Percentiles rank a stretch among this genome's conserved stretches.
These are phyloP conservation scores for Trypanosoma theileri DNA, from an alignment of 208 protist species.

Conservation along the genomic window DNA sequence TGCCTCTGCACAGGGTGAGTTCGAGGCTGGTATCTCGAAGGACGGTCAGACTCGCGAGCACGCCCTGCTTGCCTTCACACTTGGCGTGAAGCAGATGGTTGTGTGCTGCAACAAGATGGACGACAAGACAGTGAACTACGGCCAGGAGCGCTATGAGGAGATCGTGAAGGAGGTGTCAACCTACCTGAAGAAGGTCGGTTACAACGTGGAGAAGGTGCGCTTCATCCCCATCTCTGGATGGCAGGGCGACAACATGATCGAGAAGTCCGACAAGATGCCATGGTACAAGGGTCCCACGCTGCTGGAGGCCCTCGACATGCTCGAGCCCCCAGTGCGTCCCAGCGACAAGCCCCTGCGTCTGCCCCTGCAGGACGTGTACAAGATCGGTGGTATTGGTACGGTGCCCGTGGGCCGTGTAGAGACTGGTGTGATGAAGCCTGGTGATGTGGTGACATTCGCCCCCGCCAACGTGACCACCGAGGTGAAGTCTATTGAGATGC, in stretches of 20 bases:
- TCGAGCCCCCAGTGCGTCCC: slow-evolving; percentile 82
- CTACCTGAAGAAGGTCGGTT: slow-evolving; percentile 92
- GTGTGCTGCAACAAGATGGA: slow-evolving; percentile 92
- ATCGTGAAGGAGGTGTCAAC: slow-evolving; percentile 72
- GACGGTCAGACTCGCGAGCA: slow-evolving; percentile 94
- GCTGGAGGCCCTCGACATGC: slow-evolving; percentile 90
- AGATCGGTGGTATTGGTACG: slow-evolving; percentile 89
- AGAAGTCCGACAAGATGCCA: slow-evolving; percentile 86
- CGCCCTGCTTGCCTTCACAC: slow-evolving; percentile 84
- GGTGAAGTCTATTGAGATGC: slow-evolving; percentile 92
- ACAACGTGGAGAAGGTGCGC: slow-evolving; percentile 90
- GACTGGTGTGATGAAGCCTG: slow-evolving; percentile 51
- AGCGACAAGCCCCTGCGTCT: slow-evolving; percentile 95
- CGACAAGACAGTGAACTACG: slow-evolving; percentile 89
- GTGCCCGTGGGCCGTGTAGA: slow-evolving; percentile 67
- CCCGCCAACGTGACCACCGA: slow-evolving; percentile 46
- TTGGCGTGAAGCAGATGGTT: slow-evolving; percentile 92
- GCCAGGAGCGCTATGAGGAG: slow-evolving; percentile 88
- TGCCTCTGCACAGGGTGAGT: slow-evolving; percentile 82
- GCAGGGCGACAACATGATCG: slow-evolving; percentile 95
- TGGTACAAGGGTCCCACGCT: slow-evolving; percentile 94
- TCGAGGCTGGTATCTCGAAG: slow-evolving; percentile 93
- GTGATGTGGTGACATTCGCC: slow-evolving; percentile 67
- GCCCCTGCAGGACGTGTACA: slow-evolving; percentile 96
- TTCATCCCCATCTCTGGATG: slow-evolving; percentile 96